Conservation (phyloP, 352 stramenopile genomes). For the Peronosclerospora sorghi region DNA sequence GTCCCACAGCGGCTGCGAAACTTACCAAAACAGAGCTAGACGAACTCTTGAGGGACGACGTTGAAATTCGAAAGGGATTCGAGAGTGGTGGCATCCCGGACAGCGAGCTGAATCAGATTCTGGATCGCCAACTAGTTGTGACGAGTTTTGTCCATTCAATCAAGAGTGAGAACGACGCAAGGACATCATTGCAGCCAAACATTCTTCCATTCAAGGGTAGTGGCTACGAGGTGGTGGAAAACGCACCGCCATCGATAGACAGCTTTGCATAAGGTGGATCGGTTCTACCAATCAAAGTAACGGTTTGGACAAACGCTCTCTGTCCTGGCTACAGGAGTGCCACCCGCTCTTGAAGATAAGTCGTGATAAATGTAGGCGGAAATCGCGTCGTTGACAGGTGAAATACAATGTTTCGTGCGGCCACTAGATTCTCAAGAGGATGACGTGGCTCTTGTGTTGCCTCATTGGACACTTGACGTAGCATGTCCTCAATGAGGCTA, state of each 20-base stretch:
- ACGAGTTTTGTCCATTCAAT: constrained; percentile 57
- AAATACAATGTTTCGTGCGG: constrained; percentile 43
- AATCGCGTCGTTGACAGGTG: constrained; percentile 45
- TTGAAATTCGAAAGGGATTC: constrained; percentile 55
- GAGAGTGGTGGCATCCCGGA: constrained; percentile 64
- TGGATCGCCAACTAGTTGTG: constrained; percentile 60
- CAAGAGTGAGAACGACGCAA: constrained; percentile 9
- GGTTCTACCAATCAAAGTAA: too few species aligned
- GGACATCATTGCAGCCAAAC: constrained; percentile 1
- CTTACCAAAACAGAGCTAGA: constrained; percentile 71
- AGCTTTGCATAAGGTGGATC: constrained; percentile 49
- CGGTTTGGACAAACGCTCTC: too few species aligned
- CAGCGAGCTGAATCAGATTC: constrained; percentile 49
- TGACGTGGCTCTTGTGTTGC: constrained; percentile 8
- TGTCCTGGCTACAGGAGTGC: constrained; percentile 24
- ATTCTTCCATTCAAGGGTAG: constrained; percentile 45
- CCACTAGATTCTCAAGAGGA: constrained; percentile 28
- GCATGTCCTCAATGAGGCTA: constrained; percentile 41
- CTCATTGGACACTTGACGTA: constrained; percentile 26
- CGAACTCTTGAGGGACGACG: constrained; percentile 60
- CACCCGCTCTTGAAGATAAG: constrained; percentile 56
- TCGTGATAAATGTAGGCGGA: constrained; percentile 52
- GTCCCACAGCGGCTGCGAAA: constrained; percentile 17
- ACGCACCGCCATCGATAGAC: constrained; percentile 47
- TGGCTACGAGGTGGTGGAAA: constrained; percentile 76